Base-by-base conservation (phyloP, 2,329 filamentous ascomycete genomes). In the Ophiosphaerella narmari region DNA sequence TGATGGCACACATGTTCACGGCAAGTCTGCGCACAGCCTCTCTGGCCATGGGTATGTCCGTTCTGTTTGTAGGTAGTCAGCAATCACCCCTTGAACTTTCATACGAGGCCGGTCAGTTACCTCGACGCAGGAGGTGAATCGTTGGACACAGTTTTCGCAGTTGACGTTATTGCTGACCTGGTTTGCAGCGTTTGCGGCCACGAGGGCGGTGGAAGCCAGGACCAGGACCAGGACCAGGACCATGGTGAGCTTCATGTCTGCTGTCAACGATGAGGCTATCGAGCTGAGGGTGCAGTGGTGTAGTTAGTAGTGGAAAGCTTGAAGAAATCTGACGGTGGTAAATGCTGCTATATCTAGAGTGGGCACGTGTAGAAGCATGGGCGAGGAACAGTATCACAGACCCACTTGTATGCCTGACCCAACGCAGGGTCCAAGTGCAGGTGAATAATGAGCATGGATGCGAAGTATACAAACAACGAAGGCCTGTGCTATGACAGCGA, bases 1-100 rank as follows among this genome's bases (percentile, higher is more conserved):
- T 43, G 33, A 8, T 52, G 41, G 39, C 58, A 61, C 16, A 61
- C 54, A 43, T 57, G 54, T 34, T 61, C 52, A 9, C 49, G 46
- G 31, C 56, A 61, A 7, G 56, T 59, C 43, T 52, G 38, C 21
- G 39, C 46, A 34, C 54, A 57, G 6, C 58, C 56, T 2, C 18
- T 12, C 23, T 59, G 51, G 18, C 52, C 52, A 4, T 33, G 4
- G 2, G 49, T 52, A 21, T 52, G 48, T 4, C 58, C 58, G 26
- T 61, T 59, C 58, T 61, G 4, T 24, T 16, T 9, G 11, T 1
- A 7, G 21, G 52, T 21, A 44, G 50, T 39, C 6, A 34, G 3
- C 7, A 21, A 13, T 14, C 7, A 29, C 37, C 3, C 3, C 18
- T 14, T 12, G 11, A 1, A 11, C 11, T 24, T 4, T n/a, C 11